Base-by-base conservation (phyloP, 1,284 basidiomycete genomes). In the Leccinum angustisporum region DNA sequence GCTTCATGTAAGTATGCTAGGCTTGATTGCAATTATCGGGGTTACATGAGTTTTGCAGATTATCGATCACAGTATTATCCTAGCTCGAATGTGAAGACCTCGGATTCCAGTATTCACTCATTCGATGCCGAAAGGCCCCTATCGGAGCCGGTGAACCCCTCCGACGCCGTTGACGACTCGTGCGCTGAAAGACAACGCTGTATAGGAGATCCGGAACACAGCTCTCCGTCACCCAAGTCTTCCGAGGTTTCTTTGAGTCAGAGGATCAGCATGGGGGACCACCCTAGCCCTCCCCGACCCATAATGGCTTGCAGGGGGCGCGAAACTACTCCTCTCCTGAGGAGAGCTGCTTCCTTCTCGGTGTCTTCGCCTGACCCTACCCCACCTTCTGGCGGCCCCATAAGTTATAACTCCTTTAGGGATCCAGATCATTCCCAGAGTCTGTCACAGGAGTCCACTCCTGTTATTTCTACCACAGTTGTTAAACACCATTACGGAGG, bases 1-100 rank as follows among this genome's bases (percentile, higher is more conserved):
- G 73, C 77, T 54, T 78, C 82, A 43, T 83, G 81, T 81, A 60
- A 67, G 79, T 74, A 72, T 71, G 48, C 76, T 76, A 11, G 77
- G 76, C 75, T 46, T 61, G 16, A 11, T 60, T 56, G 38, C 13
- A 40, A 18, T 50, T 9, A 11, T 59, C 63, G 30, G 54, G n/a
- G 55, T 62, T 52, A 36, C 30, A 67, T 46, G 2, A 25, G 1
- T 8, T 54, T 25, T 62, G n/a, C 62, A 90, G 87, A 90, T 71
- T 83, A 83, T 57, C 83, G 87, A 46, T 75, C 85, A 3, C 85
- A 88, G 69, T 86, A 83, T 66, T 80, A 89, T 36, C 84, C 84
- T 31, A 85, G 82, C 57, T 84, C 86, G 13, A 80, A 81, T 54
- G 81, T 87, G 13, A 81, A 80, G 30, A 79, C 78, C 16, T 79